Percentiles rank a stretch among this genome's conserved stretches.
These are phyloP conservation scores for Euryodendron excelsum DNA, from an alignment of 148 eudicot species.

Conservation along the genomic window DNA sequence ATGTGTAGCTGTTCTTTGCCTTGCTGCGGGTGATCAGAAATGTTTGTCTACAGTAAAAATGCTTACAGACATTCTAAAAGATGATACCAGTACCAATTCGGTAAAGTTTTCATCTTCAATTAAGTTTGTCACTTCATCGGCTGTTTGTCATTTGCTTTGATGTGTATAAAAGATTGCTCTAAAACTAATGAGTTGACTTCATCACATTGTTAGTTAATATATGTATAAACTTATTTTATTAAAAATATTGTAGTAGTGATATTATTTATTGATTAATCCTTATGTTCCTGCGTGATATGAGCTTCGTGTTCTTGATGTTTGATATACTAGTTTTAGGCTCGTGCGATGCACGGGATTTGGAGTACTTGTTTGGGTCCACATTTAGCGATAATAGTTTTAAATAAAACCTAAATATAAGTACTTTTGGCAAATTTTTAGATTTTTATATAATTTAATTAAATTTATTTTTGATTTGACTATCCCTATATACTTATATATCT, in stretches of 20 bases:
- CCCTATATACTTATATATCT: no score
- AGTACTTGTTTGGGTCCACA: no score
- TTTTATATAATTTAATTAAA: no score
- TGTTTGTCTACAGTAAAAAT: constrained; percentile 80
- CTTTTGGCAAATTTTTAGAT: no score
- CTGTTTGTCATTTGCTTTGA: constrained; percentile 2
- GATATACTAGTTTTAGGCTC: no score
- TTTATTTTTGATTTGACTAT: no score
- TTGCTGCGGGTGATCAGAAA: constrained; percentile 82
- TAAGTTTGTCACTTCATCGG: neutral
- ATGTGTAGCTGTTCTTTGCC: constrained; percentile 98
- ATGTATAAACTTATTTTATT: neutral
- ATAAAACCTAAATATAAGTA: no score
- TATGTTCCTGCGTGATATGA: neutral
- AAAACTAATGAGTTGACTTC: neutral
- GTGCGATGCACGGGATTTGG: no score
- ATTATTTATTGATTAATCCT: neutral
- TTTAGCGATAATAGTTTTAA: no score
- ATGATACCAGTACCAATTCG: constrained; percentile 66
- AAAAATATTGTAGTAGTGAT: neutral
- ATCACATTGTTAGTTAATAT: neutral
- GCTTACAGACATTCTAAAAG: constrained; percentile 81
- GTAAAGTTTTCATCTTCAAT: constrained; percentile 32
- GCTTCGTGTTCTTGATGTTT: neutral
- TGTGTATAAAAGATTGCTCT: neutral